Base-by-base conservation (phyloP, 306 rosid genomes). In the Lagenaria siceraria region DNA sequence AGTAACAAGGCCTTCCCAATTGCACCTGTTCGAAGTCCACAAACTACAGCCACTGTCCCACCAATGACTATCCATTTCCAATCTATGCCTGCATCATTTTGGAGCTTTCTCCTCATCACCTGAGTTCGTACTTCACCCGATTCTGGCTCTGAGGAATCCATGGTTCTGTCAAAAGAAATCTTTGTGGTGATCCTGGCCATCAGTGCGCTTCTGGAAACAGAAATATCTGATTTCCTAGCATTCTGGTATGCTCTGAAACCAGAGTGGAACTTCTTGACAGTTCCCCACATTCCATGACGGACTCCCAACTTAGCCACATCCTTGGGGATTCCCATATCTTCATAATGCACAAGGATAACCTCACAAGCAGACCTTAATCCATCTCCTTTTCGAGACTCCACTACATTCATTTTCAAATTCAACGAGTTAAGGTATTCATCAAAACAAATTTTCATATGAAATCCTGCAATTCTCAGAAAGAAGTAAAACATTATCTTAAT, bases 251-350 rank as follows among this genome's bases (percentile, higher is more conserved):
- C 97, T 85, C 97, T 89, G 93, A 96, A 83, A 81, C 98, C 99
- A 38, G 91, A 82, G 82, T 96, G 97, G 84, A 96, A 77, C 83
- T 92, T 96, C 86, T 90, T 96, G 55, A 96, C 96, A 15, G 98
- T 91, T 75, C 98, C 95, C 99, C 99, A 96, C 99, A 96, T 92
- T 51, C 98, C 99, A 62, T 96, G 99, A 56, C 99, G 99, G 82
- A 96, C 94, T 5, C 96, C 99, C 83, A 90, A 79, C 90, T 96
- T 96, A 0, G 98, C 99, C 77, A 92, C 99, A 61, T 96, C 99
- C 83, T 96, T 96, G 53, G 99, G 99, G 75, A 96, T 96, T 61
- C 99, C 99, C 99, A 96, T 96, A 86, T 96, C 99, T 84, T 96
- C 99, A 6, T 92, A 80, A 78, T 96, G 99, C 59, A 92, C 74